A percentile compares a stretch with the other conserved stretches of the same genome.
Evolutionary conservation across 2,329 filamentous ascomycete genomes (phyloP).

Genomic region (Pseudocercospora ulei): DNA sequence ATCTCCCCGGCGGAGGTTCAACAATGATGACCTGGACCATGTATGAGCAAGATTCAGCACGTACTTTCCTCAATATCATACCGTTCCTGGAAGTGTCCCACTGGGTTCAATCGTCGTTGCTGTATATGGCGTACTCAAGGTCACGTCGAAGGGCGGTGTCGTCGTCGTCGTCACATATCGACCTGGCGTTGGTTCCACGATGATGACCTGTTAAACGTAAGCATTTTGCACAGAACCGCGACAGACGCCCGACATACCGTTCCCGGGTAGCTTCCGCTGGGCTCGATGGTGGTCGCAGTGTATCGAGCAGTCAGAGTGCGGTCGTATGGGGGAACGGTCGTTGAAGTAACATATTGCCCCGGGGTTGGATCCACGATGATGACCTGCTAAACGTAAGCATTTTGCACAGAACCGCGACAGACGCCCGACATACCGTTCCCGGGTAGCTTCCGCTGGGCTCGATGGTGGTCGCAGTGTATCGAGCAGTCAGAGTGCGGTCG

Average conservation of each 20-base stretch:
- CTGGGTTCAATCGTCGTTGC: background rate
- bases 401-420: too few relatives aligned
- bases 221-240: too few relatives aligned
- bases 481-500: constrained; percentile 1
- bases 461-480: background rate
- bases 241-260: too few relatives aligned
- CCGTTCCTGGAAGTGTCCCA: background rate
- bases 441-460: background rate
- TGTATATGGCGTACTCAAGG: constrained; percentile 2
- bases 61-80: background rate
- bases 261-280: too few relatives aligned
- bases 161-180: constrained; percentile 2
- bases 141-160: constrained; percentile 1
- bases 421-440: too few relatives aligned
- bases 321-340: background rate
- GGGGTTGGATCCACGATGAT: background rate
- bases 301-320: constrained; percentile 1
- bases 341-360: background rate
- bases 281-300: background rate
- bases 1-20: background rate
- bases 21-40: constrained; percentile 1
- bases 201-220: background rate
- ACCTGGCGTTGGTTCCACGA: background rate
- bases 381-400: too few relatives aligned
- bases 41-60: background rate